phyloP scores from a whole-genome alignment of 768 basidiomycete species.

The Leccinum barrowsii region DNA sequence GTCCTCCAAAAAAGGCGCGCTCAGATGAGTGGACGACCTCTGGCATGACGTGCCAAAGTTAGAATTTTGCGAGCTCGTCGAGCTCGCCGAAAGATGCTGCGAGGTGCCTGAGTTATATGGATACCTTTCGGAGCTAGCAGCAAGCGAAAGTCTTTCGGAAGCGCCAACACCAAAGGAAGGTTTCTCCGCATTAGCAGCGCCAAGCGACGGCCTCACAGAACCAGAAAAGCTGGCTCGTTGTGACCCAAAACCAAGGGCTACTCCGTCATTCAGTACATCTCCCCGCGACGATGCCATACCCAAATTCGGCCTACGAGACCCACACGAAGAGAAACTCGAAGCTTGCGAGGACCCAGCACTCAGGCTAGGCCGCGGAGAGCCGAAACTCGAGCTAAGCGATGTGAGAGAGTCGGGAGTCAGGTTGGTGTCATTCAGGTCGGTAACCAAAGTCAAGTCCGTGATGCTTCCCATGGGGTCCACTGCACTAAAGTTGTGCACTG shows the following conservation, averaged over 20 bases:
- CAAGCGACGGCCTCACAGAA: conserved; percentile 17
- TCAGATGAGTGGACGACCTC: not conserved
- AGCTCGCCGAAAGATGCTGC: conserved; percentile 9
- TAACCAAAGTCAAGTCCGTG: conserved; percentile 23
- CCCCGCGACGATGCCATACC: conserved; percentile 17
- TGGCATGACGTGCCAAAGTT: conserved; percentile 12
- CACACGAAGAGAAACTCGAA: conserved; percentile 23
- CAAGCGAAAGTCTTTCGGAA: conserved; percentile 21
- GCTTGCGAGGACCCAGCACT: conserved; percentile 30
- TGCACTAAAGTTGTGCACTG: conserved; percentile 14
- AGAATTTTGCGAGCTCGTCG: conserved; percentile 6
- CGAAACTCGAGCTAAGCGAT: conserved; percentile 25
- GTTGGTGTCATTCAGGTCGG: conserved; percentile 24
- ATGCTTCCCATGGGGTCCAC: conserved; percentile 7
- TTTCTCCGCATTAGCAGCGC: conserved; percentile 15
- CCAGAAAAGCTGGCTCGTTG: conserved; percentile 24
- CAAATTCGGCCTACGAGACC: conserved; percentile 24
- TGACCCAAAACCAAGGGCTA: conserved; percentile 12
- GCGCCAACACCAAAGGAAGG: conserved; percentile 8
- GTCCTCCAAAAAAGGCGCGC: conserved; percentile 16
- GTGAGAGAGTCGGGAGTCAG: conserved; percentile 25
- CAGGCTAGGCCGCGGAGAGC: conserved; percentile 25
- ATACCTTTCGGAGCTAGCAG: conserved; percentile 11
- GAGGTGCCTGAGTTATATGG: conserved; percentile 10
- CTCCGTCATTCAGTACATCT: conserved; percentile 18